Conservation (phyloP, 345 rosid species). For the Pistacia integerrima region DNA sequence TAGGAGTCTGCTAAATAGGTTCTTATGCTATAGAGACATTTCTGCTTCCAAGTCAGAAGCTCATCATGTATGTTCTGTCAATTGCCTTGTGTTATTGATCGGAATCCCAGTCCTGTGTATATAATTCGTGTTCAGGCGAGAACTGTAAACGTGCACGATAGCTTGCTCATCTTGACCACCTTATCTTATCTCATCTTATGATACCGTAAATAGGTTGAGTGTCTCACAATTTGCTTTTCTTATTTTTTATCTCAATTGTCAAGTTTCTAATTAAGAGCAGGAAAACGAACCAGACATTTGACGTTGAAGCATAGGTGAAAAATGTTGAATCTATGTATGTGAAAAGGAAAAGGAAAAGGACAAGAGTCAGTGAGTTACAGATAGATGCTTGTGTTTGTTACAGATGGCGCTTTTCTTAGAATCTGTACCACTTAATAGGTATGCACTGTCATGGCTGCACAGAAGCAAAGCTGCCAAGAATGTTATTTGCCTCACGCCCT, state of each 20-base stretch:
- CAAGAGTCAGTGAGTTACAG: background rate
- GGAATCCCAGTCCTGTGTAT: background rate
- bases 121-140: background rate
- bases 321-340: background rate
- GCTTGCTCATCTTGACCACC: background rate
- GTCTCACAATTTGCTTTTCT: background rate
- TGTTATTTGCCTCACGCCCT: background rate
- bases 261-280: background rate
- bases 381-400: background rate
- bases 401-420: background rate
- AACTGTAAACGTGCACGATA: too few species aligned
- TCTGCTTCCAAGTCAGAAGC: background rate
- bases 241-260: background rate
- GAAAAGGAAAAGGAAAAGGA: background rate
- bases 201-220: background rate
- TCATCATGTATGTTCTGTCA: background rate
- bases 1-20: background rate
- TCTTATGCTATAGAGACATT: background rate
- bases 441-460: background rate
- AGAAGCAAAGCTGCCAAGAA: background rate
- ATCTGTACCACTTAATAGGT: background rate
- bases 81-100: background rate
- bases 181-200: background rate
- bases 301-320: background rate
- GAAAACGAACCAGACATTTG: background rate